phyloP scores from a whole-genome alignment of 2,329 filamentous ascomycete species.

The Penicillium sumatraense region DNA sequence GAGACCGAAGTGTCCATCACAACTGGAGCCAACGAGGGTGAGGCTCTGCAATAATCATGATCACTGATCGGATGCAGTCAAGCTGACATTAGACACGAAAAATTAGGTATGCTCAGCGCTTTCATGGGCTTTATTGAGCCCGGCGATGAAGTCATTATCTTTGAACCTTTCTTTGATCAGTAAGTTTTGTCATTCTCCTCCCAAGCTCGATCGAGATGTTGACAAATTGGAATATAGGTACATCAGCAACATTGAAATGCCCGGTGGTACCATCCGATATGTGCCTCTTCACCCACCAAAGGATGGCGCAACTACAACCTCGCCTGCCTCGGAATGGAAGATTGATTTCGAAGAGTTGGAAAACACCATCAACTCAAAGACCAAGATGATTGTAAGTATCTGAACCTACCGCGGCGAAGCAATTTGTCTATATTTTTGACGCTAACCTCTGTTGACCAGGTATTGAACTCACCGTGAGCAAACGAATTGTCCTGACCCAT shows the following conservation, averaged over 20 bases:
- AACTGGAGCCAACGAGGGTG: conserved; percentile 63
- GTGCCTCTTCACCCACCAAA: conserved; percentile 90
- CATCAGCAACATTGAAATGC: conserved; percentile 98
- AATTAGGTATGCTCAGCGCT: conserved; percentile 81
- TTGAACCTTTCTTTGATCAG: conserved; percentile 99
- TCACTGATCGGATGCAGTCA: no score
- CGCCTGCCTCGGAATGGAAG: conserved; percentile 85
- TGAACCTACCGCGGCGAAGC: conserved; percentile 54
- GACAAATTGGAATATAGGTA: conserved; percentile 60
- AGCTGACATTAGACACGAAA: neutral
- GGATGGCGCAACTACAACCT: conserved; percentile 77
- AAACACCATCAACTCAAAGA: conserved; percentile 78
- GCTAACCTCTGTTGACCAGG: conserved; percentile 33
- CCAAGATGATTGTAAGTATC: conserved; percentile 87
- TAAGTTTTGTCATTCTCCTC: conserved; percentile 46
- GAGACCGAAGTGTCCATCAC: conserved; percentile 95
- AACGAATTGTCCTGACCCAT: neutral
- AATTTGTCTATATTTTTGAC: neutral
- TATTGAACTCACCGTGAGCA: conserved; percentile 56
- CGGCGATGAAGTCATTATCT: conserved; percentile 95
- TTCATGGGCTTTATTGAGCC: conserved; percentile 98
- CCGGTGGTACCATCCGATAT: conserved; percentile 91
- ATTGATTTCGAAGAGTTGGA: conserved; percentile 84
- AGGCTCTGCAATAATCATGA: neutral
- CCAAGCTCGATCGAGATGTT: neutral